Conservation (phyloP, 2,329 filamentous ascomycete species). For the Penicillium paneum region DNA sequence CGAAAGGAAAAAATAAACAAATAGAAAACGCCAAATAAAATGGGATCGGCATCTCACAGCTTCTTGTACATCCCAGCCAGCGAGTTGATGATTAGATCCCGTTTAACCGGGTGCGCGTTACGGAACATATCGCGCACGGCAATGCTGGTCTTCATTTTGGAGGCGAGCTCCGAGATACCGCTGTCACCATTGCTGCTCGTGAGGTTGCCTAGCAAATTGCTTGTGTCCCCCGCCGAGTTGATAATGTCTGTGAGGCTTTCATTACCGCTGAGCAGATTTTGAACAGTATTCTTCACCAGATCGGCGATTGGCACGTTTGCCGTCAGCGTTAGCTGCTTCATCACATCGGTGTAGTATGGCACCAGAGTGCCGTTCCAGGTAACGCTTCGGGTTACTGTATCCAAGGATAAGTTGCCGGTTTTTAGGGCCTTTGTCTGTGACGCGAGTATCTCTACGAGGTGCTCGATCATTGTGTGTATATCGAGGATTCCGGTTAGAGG, state of each 20-base stretch:
- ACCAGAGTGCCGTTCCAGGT: slow-evolving; percentile 31
- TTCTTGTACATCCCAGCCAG: slow-evolving; percentile 1
- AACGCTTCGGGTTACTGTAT: slow-evolving; percentile 28
- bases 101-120: background rate
- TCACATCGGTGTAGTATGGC: slow-evolving; percentile 36
- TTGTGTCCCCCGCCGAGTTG: slow-evolving; percentile 3
- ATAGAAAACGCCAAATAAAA: background rate
- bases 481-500: slow-evolving; percentile 51
- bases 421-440: slow-evolving; percentile 25
- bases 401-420: slow-evolving; percentile 28
- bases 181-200: background rate
- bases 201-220: slow-evolving; percentile 6
- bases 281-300: slow-evolving; percentile 32
- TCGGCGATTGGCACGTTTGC: slow-evolving; percentile 28
- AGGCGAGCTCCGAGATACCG: background rate
- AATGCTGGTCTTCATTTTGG: slow-evolving; percentile 11
- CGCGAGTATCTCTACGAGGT: slow-evolving; percentile 26
- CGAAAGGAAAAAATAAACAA: background rate
- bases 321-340: slow-evolving; percentile 30
- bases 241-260: slow-evolving; percentile 11
- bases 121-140: slow-evolving; percentile 4
- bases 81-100: background rate
- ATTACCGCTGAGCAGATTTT: slow-evolving; percentile 18
- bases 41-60: background rate
- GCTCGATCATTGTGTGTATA: slow-evolving; percentile 36